Evolutionary conservation across 352 stramenopile species (phyloP), one percentile per base, ranked within the genome.

Genomic region (Pythium inflatum): DNA sequence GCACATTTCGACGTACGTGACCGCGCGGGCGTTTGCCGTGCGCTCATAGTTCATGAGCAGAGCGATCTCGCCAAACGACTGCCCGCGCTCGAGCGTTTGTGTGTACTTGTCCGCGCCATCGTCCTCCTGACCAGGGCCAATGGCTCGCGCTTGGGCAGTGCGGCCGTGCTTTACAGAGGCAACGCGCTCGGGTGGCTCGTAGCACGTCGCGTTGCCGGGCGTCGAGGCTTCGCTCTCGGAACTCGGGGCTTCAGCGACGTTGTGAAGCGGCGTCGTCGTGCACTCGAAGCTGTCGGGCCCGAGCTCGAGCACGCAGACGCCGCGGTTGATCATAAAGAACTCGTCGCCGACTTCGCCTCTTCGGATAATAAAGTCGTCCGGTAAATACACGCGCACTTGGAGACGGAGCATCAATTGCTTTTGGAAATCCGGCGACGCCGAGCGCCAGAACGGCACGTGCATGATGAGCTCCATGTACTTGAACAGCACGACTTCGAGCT

Each of bases 361-460:
- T 28, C 67, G 62, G 53, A 83, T 75, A 49, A 81, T 51, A 53
- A 78, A 83, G 34, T 83, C 77, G 20, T 81, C 76, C 6, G 77
- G 77, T 4, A 82, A 57, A 45, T 79, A 83, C 22, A 75, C 57
- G 11, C 56, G 48, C 11, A 73, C 65, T 5, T 71, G 24, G 8
- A 83, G 61, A 16, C 40, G 49, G 11, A 70, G 30, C 36, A 82
- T 64, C 28, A 82, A 69, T 28, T 78, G 71, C 30, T 77, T 74
- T n/a, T 81, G 45, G 31, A 84, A 72, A 30, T 82, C 71, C 14
- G 72, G 50, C 6, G 41, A 66, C 28, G 65, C 78, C 30, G 76
- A 67, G 30, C 69, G 50, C 63, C 74, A 80, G 27, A 79, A 71
- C 1, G 65, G 66, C 2, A 80, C 68, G 54, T 62, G 62, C 20